These are phyloP conservation scores for Echinosophora koreensis DNA, from an alignment of 306 rosid species.

Conservation along the genomic window DNA sequence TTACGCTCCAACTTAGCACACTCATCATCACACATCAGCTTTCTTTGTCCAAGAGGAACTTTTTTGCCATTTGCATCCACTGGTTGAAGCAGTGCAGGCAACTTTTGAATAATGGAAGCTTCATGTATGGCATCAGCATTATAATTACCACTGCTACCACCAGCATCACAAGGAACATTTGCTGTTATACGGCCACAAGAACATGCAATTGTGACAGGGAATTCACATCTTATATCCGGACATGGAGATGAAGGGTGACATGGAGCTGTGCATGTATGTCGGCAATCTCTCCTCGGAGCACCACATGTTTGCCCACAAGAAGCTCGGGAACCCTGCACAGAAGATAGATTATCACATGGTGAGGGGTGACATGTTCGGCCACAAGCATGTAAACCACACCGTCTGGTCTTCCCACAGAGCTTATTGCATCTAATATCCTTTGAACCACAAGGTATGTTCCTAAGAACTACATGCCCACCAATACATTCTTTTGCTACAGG, in stretches of 20 bases:
- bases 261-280: constrained; percentile 78
- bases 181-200: constrained; percentile 77
- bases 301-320: constrained; percentile 96
- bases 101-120: constrained; percentile 69
- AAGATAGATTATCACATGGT: constrained; percentile 67
- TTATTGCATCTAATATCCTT: constrained; percentile 87
- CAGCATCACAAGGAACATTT: constrained; percentile 84
- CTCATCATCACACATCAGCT: constrained; percentile 81
- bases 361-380: constrained; percentile 76
- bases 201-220: constrained; percentile 75
- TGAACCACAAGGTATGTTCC: constrained; percentile 92
- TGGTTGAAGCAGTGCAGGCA: constrained; percentile 72
- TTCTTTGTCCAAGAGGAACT: constrained; percentile 80
- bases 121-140: constrained; percentile 63
- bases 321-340: constrained; percentile 54
- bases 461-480: constrained; percentile 88
- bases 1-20: constrained; percentile 88
- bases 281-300: constrained; percentile 87
- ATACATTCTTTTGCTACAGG: constrained; percentile 88
- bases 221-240: constrained; percentile 74
- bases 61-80: constrained; percentile 66
- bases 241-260: constrained; percentile 86
- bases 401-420: constrained; percentile 93
- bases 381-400: constrained; percentile 90
- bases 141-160: constrained; percentile 58